Conservation (phyloP, 2,329 filamentous ascomycete species). For the Colletotrichum higginsianum region DNA sequence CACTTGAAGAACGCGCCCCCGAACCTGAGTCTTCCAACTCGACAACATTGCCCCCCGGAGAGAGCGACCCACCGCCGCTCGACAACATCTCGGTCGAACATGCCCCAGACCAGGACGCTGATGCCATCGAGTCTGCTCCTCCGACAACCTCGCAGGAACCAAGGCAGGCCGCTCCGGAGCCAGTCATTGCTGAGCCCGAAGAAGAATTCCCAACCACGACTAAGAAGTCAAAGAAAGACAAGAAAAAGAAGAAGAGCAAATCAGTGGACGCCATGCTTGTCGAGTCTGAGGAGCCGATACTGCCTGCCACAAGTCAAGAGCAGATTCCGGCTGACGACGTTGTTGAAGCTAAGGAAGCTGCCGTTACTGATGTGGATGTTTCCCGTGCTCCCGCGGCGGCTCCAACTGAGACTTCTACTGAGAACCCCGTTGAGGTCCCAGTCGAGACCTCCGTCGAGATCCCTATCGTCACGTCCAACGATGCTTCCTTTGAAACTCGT, state of each 20-base stretch:
- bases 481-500: background rate
- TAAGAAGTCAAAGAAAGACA: slow-evolving; percentile 47
- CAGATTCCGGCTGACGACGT: background rate
- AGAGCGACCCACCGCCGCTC: background rate
- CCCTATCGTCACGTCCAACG: background rate
- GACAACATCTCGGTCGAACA: background rate
- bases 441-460: background rate
- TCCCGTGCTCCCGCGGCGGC: background rate
- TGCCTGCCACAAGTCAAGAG: background rate
- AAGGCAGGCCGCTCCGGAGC: background rate
- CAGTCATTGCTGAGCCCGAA: slow-evolving; percentile 1
- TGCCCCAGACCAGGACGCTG: background rate
- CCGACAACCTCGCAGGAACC: background rate
- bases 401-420: background rate
- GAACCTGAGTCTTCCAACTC: background rate
- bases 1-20: no score
- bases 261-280: background rate
- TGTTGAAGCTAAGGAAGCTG: background rate
- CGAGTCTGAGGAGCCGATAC: background rate
- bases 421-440: background rate
- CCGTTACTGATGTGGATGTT: background rate
- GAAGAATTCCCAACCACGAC: background rate
- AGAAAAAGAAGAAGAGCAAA: slow-evolving; percentile 47
- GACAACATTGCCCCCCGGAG: background rate
- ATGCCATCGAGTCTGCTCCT: background rate